These are phyloP conservation scores for Citrullus mucosospermus DNA, from an alignment of 306 rosid genomes.

Conservation along the genomic window DNA sequence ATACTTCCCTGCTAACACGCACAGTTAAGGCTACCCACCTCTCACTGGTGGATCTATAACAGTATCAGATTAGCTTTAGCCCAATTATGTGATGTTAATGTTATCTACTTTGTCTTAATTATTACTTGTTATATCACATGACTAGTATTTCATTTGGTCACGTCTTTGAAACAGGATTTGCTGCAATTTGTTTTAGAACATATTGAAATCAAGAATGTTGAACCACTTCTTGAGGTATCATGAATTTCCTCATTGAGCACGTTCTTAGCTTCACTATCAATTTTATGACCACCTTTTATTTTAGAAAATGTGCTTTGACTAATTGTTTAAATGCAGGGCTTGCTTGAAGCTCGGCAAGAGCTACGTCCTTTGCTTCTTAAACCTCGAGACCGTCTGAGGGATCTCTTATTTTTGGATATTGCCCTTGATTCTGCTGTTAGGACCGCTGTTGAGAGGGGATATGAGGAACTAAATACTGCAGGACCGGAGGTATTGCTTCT, in stretches of 20 bases:
- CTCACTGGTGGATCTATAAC: no score
- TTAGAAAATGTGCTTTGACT: background rate
- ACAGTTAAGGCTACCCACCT: no score
- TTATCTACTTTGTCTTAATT: constrained; percentile 2
- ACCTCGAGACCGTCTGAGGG: constrained; percentile 72
- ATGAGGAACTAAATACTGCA: constrained; percentile 67
- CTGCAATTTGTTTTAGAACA: constrained; percentile 58
- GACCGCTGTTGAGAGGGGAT: constrained; percentile 87
- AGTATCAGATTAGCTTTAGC: background rate
- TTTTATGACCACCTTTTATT: background rate
- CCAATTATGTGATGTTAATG: background rate
- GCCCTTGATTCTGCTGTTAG: constrained; percentile 96
- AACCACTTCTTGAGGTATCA: constrained; percentile 76
- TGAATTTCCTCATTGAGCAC: constrained; percentile 8
- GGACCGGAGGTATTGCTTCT: constrained; percentile 58
- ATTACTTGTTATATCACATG: constrained; percentile 10
- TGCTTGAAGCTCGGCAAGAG: constrained; percentile 92
- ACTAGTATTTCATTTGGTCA: constrained; percentile 3
- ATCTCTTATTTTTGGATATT: constrained; percentile 85
- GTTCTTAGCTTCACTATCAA: background rate
- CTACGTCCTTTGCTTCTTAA: constrained; percentile 55
- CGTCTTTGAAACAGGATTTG: constrained; percentile 39
- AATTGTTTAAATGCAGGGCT: constrained; percentile 36
- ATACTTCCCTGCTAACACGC: no score
- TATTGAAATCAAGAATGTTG: constrained; percentile 63